Evolutionary conservation across 23 red algal species (phyloP), one percentile per base, ranked within the genome.

Genomic region (Rhodosorus marinus): DNA sequence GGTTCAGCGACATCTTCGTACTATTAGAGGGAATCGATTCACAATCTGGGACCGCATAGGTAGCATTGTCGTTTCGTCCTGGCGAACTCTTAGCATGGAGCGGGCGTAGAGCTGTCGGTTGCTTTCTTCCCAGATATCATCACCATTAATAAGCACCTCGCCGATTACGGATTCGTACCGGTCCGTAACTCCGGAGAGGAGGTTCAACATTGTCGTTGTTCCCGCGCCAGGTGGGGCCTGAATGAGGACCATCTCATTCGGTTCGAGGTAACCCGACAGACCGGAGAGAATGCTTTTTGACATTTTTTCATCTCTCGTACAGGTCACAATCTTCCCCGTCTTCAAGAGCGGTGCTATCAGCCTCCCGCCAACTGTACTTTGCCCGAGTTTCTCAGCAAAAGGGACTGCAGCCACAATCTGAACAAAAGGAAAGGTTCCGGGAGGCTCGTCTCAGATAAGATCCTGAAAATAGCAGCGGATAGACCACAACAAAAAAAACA

Each of bases 231-330:
- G 80, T 9, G 86, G 70, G 22, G 70, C 86, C 1, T 83, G 42
- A 0, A 93, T 74, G 8, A 93, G 59, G 35, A 81, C 66, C 76
- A 81, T 83, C 51, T 83, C 70, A 5, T 78, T 67, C 35, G 75
- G 70, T 15, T 36, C 33, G 28, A 83, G 47, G 51, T 62, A 72
- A 8, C 74, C 82, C 29, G 82, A 81, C 1, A 60, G 65, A 51
- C 49, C 59, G 17, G 51, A 49, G 11, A 74, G 35, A 6, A 74
- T 60, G 28, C 35, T 20, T 28, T 60, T 21, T 9, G 23, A 27
- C 2, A 62, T 35, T 26, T 26, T 19, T 41, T 70, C 36, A 5
- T 57, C 49, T 8, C 54, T 36, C 5, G 21, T 31, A 5, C 54
- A 54, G 65, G 30, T 56, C 26, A 70, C 65, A 55, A 28, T 34